phyloP scores from a whole-genome alignment of 805 yeast species.

The Saturnispora saitoi region DNA sequence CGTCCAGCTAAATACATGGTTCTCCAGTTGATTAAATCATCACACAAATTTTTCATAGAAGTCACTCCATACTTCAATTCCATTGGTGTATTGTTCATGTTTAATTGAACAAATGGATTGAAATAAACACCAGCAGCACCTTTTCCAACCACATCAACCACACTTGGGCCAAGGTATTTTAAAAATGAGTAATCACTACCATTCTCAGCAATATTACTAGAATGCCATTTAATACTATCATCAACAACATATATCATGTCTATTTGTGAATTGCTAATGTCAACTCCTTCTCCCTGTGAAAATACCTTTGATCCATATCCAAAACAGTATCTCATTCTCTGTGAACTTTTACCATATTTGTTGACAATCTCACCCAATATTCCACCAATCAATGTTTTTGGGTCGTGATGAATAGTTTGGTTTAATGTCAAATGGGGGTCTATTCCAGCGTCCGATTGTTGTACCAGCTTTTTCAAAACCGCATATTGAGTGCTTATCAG shows the following conservation, averaged over 20 bases:
- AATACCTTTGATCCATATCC: slow-evolving; percentile 97
- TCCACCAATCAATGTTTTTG: background rate
- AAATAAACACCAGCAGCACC: slow-evolving; percentile 88
- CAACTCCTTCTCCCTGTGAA: slow-evolving; percentile 46
- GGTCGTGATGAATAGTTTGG: slow-evolving; percentile 7
- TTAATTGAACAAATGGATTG: slow-evolving; percentile 75
- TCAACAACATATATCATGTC: slow-evolving; percentile 82
- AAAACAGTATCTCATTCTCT: slow-evolving; percentile 49
- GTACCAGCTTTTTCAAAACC: background rate
- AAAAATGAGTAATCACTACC: slow-evolving; percentile 74
- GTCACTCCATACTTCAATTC: slow-evolving; percentile 82
- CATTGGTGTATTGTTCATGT: slow-evolving; percentile 29
- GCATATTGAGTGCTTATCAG: background rate
- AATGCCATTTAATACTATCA: slow-evolving; percentile 69
- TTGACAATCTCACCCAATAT: background rate
- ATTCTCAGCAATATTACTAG: slow-evolving; percentile 53
- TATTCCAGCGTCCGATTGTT: background rate
- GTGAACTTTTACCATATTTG: background rate
- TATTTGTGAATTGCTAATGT: slow-evolving; percentile 49
- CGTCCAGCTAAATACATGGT: slow-evolving; percentile 86
- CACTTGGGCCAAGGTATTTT: slow-evolving; percentile 48
- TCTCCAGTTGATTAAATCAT: slow-evolving; percentile 78
- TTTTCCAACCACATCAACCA: slow-evolving; percentile 51
- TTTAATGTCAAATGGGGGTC: background rate
- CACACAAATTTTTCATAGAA: slow-evolving; percentile 47